These are phyloP conservation scores for Cyberlindnera galapagoensis DNA, from an alignment of 805 yeast genomes.

Conservation along the genomic window DNA sequence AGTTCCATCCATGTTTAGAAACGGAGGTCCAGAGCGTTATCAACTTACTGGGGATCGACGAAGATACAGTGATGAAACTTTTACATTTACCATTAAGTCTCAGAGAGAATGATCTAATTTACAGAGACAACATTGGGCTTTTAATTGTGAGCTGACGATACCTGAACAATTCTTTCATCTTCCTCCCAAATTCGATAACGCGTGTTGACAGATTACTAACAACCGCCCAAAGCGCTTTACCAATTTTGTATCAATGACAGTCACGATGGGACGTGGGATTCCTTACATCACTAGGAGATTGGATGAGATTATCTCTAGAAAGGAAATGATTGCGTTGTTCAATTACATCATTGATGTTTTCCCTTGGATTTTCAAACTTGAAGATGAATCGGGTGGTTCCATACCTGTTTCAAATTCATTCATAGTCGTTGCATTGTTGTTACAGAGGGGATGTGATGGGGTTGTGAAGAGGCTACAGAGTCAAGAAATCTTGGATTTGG, in stretches of 20 bases:
- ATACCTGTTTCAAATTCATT: constrained; percentile 1
- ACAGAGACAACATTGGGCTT: constrained; percentile 4
- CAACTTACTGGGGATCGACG: background rate
- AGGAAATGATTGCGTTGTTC: constrained; percentile 1
- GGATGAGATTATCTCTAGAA: constrained; percentile 1
- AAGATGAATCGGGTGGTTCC: background rate
- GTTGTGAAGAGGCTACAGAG: background rate
- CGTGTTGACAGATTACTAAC: too few species aligned
- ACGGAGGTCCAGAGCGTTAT: constrained; percentile 1
- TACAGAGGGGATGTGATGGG: constrained; percentile 1
- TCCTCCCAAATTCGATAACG: too few species aligned
- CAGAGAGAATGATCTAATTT: constrained; percentile 1
- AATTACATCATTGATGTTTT: constrained; percentile 1
- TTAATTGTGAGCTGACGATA: background rate
- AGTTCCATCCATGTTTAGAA: constrained; percentile 2
- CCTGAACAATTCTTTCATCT: background rate
- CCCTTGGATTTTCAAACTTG: constrained; percentile 3
- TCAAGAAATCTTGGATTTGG: background rate
- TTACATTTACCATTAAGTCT: constrained; percentile 2
- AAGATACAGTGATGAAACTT: constrained; percentile 3
- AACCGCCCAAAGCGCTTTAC: constrained; percentile 2
- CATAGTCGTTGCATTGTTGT: background rate
- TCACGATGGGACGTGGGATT: constrained; percentile 1
- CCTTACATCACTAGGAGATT: constrained; percentile 1
- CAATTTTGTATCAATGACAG: background rate